Conservation (phyloP, 1,139 yeast species). For the Hansenula sp. region DNA sequence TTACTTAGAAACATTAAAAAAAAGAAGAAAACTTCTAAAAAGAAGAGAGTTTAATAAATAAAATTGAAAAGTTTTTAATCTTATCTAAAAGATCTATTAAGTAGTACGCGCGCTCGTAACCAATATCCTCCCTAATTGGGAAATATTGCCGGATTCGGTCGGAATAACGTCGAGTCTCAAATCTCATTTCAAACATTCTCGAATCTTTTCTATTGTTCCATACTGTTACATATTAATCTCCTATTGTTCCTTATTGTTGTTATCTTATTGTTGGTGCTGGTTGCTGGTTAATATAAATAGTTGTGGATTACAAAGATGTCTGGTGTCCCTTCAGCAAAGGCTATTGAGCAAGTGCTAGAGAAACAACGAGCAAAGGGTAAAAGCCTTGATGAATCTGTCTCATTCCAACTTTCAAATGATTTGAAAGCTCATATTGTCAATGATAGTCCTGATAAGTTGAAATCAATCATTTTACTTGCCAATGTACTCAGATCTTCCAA, state of each 20-base stretch:
- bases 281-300: background rate
- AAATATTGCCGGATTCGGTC: too few relatives aligned
- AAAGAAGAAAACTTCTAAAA: constrained; percentile 2
- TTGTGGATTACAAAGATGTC: too few relatives aligned
- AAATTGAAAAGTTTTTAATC: background rate
- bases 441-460: constrained; percentile 9
- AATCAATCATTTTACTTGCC: constrained; percentile 11
- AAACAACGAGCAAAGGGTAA: constrained; percentile 11
- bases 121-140: too few relatives aligned
- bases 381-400: constrained; percentile 14
- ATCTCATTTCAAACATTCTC: too few relatives aligned
- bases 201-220: too few relatives aligned
- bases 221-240: too few relatives aligned
- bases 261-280: too few relatives aligned
- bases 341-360: constrained; percentile 19
- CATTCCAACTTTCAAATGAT: constrained; percentile 15
- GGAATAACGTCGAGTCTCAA: background rate
- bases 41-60: background rate
- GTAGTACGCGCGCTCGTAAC: too few relatives aligned
- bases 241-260: too few relatives aligned
- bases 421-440: constrained; percentile 16
- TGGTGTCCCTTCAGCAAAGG: background rate
- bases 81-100: too few relatives aligned
- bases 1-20: background rate
- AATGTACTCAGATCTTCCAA: constrained; percentile 14